Evolutionary conservation across 1,284 basidiomycete species (phyloP).

Genomic region (Hypsizygus ulmarius): DNA sequence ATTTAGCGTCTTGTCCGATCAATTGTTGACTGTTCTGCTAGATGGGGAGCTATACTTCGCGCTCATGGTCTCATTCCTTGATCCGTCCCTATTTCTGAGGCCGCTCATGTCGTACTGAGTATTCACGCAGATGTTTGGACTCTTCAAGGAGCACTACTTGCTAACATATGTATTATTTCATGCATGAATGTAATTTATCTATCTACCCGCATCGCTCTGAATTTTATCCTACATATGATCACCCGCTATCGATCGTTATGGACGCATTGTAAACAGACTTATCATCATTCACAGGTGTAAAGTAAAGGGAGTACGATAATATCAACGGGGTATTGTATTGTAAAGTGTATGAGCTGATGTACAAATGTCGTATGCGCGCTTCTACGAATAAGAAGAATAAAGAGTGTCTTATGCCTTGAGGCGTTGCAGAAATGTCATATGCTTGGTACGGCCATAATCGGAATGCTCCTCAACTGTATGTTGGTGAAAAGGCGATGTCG

Average conservation of each 20-base stretch:
- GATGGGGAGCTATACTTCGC: conserved; percentile 65
- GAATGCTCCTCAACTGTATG: conserved; percentile 11
- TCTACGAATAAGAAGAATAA: conserved; percentile 12
- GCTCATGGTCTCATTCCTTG: conserved; percentile 55
- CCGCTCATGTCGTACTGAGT: conserved; percentile 9
- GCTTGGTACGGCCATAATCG: conserved; percentile 13
- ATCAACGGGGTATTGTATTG: conserved; percentile 21
- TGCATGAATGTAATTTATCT: conserved; percentile 22
- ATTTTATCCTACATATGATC: neutral
- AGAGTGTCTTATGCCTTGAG: conserved; percentile 21
- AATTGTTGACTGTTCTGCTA: conserved; percentile 28
- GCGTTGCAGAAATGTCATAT: conserved; percentile 22
- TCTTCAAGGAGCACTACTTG: conserved; percentile 3
- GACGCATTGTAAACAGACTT: neutral
- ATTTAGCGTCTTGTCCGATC: conserved; percentile 1
- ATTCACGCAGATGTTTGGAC: conserved; percentile 13
- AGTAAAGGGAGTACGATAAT: conserved; percentile 12
- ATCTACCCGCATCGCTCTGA: conserved; percentile 5
- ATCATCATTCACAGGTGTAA: conserved; percentile 1
- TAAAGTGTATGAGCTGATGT: conserved; percentile 16
- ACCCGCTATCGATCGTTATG: neutral
- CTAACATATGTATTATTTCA: conserved; percentile 18
- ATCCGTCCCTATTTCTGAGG: conserved; percentile 11
- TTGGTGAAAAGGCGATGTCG: conserved; percentile 13
- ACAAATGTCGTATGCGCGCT: conserved; percentile 12